phyloP scores from a whole-genome alignment of 1,284 basidiomycete genomes.

The Leccinum angustisporum region DNA sequence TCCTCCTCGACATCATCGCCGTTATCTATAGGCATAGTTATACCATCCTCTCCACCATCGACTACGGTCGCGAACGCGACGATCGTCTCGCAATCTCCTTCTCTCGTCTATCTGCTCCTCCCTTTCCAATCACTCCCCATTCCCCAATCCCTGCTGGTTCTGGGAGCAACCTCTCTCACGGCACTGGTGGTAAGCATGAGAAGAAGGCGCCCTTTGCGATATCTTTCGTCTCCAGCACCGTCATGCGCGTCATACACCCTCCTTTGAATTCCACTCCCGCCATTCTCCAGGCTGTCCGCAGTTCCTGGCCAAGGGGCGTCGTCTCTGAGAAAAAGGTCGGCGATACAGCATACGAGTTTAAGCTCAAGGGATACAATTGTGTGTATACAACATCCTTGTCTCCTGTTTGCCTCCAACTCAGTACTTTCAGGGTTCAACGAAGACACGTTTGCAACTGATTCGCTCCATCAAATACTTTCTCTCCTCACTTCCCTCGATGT shows the following conservation, averaged over 20 bases:
- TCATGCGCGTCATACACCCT: slow-evolving; percentile 69
- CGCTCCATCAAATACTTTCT: slow-evolving; percentile 68
- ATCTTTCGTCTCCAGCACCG: slow-evolving; percentile 66
- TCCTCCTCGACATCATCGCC: slow-evolving; percentile 64
- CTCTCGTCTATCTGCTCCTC: slow-evolving; percentile 45
- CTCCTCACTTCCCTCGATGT: slow-evolving; percentile 67
- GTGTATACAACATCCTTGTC: slow-evolving; percentile 28
- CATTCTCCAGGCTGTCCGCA: slow-evolving; percentile 73
- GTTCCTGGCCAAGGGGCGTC: slow-evolving; percentile 76
- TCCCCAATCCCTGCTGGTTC: slow-evolving; percentile 38
- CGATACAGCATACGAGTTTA: slow-evolving; percentile 72
- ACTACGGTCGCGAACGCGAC: slow-evolving; percentile 74
- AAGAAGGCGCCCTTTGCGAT: slow-evolving; percentile 63
- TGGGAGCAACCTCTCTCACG: slow-evolving; percentile 39
- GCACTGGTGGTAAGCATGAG: slow-evolving; percentile 30
- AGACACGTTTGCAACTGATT: slow-evolving; percentile 72
- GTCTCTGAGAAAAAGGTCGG: slow-evolving; percentile 73
- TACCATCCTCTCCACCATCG: slow-evolving; percentile 63
- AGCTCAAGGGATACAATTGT: slow-evolving; percentile 79
- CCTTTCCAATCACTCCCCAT: slow-evolving; percentile 23
- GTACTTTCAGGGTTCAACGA: slow-evolving; percentile 65
- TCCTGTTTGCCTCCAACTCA: slow-evolving; percentile 20
- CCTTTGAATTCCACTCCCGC: slow-evolving; percentile 74
- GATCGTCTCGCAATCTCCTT: slow-evolving; percentile 71
- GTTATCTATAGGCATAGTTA: slow-evolving; percentile 64